A percentile compares a stretch with the other conserved stretches of the same genome.
These are phyloP conservation scores for Candida ovalis DNA, from an alignment of 805 yeast species.

Conservation along the genomic window DNA sequence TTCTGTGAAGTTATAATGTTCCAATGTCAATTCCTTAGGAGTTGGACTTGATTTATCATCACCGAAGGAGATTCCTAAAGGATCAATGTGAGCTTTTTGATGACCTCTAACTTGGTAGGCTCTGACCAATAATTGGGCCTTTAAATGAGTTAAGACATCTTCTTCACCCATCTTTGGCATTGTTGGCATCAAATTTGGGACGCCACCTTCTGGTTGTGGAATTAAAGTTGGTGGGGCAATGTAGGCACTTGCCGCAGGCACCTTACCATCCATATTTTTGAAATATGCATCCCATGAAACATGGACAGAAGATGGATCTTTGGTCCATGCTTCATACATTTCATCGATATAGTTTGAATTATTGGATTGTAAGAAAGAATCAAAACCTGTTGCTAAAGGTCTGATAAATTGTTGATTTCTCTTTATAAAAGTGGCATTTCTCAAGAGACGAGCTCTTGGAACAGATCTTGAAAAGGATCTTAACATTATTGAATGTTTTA, in stretches of 20 bases:
- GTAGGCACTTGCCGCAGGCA: constrained; percentile 74
- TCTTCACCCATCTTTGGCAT: constrained; percentile 50
- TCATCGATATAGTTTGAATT: constrained; percentile 94
- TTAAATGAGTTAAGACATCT: constrained; percentile 82
- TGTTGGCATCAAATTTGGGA: constrained; percentile 56
- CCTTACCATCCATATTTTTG: constrained; percentile 71
- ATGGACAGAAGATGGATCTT: constrained; percentile 89
- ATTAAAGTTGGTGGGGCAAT: constrained; percentile 88
- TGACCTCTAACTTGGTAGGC: constrained; percentile 99
- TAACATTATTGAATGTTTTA: constrained; percentile 17
- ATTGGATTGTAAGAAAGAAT: constrained; percentile 76
- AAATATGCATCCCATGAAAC: constrained; percentile 97
- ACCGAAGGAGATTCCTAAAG: constrained; percentile 87
- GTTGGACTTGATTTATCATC: constrained; percentile 46
- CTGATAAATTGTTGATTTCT: constrained; percentile 10
- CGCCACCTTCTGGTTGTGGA: constrained; percentile 77
- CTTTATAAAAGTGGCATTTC: constrained; percentile 2
- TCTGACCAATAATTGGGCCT: constrained; percentile 93
- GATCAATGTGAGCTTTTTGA: constrained; percentile 91
- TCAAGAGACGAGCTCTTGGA: constrained; percentile 22
- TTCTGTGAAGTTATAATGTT: constrained; percentile 87
- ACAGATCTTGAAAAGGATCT: constrained; percentile 25
- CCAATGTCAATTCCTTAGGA: constrained; percentile 88
- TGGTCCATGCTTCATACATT: constrained; percentile 93
- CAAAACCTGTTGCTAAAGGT: constrained; percentile 42